These are phyloP conservation scores for Rusavskia elegans DNA, from an alignment of 495 filamentous ascomycete species.

Conservation along the genomic window DNA sequence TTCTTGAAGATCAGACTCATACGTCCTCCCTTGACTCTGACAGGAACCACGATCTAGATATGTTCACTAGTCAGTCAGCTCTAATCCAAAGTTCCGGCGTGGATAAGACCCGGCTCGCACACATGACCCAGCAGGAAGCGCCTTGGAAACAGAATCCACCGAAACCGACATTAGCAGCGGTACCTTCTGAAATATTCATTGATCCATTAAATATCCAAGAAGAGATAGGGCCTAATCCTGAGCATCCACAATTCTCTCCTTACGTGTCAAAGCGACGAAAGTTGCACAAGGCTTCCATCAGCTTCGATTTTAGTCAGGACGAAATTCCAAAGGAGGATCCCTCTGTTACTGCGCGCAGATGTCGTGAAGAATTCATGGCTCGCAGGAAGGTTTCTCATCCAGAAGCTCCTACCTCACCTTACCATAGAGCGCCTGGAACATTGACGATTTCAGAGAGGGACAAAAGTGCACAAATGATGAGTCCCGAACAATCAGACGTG, in stretches of 20 bases:
- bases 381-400: slow-evolving; percentile 6
- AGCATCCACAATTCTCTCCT: slow-evolving; percentile 1
- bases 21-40: too few species aligned
- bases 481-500: too few species aligned
- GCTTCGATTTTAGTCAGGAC: slow-evolving; percentile 8
- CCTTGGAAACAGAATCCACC: not conserved
- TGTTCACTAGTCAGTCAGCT: not conserved
- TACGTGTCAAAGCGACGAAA: slow-evolving; percentile 5
- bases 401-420: not conserved
- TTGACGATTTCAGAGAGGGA: too few species aligned
- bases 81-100: not conserved
- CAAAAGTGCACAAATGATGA: too few species aligned
- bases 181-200: not conserved
- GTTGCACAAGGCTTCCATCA: not conserved
- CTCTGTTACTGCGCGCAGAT: slow-evolving; percentile 7
- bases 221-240: slow-evolving; percentile 4
- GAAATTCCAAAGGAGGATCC: slow-evolving; percentile 7
- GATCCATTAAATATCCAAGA: not conserved
- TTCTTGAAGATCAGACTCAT: not conserved
- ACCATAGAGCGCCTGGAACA: too few species aligned
- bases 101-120: not conserved
- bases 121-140: not conserved
- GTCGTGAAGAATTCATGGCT: slow-evolving; percentile 13
- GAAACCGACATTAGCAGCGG: too few species aligned
- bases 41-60: too few species aligned